phyloP scores from a whole-genome alignment of 1,284 basidiomycete species.

The Cutaneotrichosporon dermatis region DNA sequence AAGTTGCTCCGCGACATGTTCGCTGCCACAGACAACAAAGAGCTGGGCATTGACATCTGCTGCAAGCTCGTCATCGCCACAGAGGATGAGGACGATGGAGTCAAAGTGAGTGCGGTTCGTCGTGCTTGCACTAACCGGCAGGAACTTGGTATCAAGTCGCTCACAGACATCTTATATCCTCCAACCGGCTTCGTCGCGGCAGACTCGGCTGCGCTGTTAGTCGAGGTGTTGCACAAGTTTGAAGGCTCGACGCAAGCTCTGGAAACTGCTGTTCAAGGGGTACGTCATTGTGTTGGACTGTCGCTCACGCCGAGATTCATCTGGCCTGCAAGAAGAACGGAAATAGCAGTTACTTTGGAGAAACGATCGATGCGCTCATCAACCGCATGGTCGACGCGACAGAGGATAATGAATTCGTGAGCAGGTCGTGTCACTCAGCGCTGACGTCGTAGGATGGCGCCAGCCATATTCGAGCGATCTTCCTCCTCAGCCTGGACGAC shows the following conservation, averaged over 20 bases:
- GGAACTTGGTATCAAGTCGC: constrained; percentile 79
- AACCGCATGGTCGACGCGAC: constrained; percentile 76
- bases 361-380: constrained; percentile 75
- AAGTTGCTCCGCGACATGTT: constrained; percentile 86
- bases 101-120: no score
- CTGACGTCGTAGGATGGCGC: constrained; percentile 30
- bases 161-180: constrained; percentile 84
- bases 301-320: background rate
- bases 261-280: constrained; percentile 73
- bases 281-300: constrained; percentile 13
- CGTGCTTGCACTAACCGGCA: constrained; percentile 36
- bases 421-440: background rate
- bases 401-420: constrained; percentile 31
- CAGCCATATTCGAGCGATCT: constrained; percentile 40
- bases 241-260: constrained; percentile 76
- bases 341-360: constrained; percentile 20
- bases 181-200: constrained; percentile 8
- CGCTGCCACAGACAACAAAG: constrained; percentile 56
- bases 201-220: constrained; percentile 67
- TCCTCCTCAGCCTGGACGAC: constrained; percentile 31
- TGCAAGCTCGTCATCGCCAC: constrained; percentile 70
- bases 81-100: constrained; percentile 85
- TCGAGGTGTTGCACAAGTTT: constrained; percentile 75
- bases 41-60: constrained; percentile 72
- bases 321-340: constrained; percentile 3